These are phyloP conservation scores for Rubia yunnanensis DNA, from an alignment of 257 asterid species.

Conservation along the genomic window DNA sequence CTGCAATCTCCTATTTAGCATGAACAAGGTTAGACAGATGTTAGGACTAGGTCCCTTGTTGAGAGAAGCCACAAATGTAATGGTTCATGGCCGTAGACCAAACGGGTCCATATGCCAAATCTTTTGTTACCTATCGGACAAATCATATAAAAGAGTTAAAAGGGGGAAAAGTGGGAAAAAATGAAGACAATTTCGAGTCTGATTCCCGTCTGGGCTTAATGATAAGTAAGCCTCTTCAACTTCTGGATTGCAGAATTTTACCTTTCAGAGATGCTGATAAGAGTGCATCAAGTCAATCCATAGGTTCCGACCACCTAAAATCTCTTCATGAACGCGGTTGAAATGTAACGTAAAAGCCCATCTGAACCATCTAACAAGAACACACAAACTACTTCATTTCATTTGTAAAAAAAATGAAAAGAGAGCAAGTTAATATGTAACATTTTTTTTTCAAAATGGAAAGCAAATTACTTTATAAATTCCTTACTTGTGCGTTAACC, in stretches of 20 bases:
- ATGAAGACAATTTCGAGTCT: background rate
- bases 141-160: background rate
- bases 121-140: constrained; percentile 1
- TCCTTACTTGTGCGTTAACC: background rate
- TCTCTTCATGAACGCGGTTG: background rate
- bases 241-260: no score
- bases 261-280: background rate
- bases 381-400: background rate
- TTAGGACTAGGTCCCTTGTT: background rate
- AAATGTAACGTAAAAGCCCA: background rate
- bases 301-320: no score
- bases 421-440: background rate
- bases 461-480: background rate
- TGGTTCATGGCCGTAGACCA: background rate
- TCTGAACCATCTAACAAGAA: background rate
- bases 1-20: background rate
- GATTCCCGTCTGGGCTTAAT: background rate
- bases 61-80: background rate
- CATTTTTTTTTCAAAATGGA: no score
- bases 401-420: no score
- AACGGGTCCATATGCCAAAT: background rate
- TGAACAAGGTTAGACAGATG: background rate
- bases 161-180: background rate
- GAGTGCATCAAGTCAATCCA: no score
- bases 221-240: no score